Conservation (phyloP, 1,139 yeast genomes). For the Candida dubliniensis region DNA sequence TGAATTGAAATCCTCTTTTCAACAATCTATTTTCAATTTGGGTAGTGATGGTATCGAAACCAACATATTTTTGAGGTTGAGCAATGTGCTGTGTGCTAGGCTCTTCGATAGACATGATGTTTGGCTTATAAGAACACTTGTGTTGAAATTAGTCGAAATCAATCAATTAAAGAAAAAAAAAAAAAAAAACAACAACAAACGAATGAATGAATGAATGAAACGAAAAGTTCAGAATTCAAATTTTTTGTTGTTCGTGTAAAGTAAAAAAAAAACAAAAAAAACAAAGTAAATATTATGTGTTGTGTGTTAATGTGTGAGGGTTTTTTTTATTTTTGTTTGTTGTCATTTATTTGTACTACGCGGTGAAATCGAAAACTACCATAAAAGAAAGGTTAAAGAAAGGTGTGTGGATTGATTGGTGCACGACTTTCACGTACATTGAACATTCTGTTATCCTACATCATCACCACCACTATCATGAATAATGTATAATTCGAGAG, state of each 20-base stretch:
- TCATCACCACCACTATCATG: too few relatives aligned
- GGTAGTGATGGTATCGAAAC: slow-evolving; percentile 93
- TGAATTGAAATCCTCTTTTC: slow-evolving; percentile 92
- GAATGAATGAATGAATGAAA: neutral
- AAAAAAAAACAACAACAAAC: neutral
- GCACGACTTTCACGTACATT: too few relatives aligned
- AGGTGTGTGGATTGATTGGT: too few relatives aligned
- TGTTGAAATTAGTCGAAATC: neutral
- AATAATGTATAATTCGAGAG: too few relatives aligned
- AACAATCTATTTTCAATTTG: slow-evolving; percentile 92
- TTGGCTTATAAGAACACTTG: neutral
- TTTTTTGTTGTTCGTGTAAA: slow-evolving; percentile 5
- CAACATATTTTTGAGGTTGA: slow-evolving; percentile 67
- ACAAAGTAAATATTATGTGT: neutral
- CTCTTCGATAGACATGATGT: slow-evolving; percentile 8
- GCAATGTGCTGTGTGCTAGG: slow-evolving; percentile 7
- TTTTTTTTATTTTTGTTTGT: neutral
- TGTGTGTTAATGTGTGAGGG: neutral
- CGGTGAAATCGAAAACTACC: too few relatives aligned
- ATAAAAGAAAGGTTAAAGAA: too few relatives aligned
- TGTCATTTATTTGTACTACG: too few relatives aligned
- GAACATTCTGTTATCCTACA: too few relatives aligned
- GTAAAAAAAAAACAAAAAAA: neutral
- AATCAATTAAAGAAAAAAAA: neutral
- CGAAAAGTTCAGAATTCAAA: neutral